A percentile compares a stretch with the other conserved stretches of the same genome.
phyloP scores from a whole-genome alignment of 73 alveolate genomes.

The Diophrys appendiculata region DNA sequence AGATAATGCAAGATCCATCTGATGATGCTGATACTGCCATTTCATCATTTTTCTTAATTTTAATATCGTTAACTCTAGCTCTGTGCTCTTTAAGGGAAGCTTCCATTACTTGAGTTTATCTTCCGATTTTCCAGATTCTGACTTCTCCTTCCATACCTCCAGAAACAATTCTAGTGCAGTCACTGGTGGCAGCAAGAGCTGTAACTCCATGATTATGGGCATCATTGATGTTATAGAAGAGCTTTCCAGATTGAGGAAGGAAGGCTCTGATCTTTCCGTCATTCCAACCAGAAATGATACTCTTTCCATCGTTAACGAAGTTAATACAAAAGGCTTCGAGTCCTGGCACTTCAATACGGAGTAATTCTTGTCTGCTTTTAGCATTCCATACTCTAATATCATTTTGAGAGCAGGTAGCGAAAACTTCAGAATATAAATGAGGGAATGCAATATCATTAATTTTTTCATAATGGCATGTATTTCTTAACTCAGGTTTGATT shows the following conservation, averaged over 20 bases:
- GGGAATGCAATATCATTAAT: constrained; percentile 93
- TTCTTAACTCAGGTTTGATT: constrained; percentile 88
- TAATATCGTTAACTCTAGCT: constrained; percentile 91
- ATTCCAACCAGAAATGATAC: constrained; percentile 91
- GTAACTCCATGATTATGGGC: constrained; percentile 93
- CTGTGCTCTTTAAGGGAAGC: constrained; percentile 96
- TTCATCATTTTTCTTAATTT: constrained; percentile 74
- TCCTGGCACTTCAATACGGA: constrained; percentile 94
- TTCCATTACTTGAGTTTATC: constrained; percentile 87
- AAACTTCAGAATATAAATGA: constrained; percentile 80
- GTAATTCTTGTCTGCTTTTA: constrained; percentile 80
- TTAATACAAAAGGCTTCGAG: constrained; percentile 84
- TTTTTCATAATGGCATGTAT: constrained; percentile 95
- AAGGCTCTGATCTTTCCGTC: constrained; percentile 97
- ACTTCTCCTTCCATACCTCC: constrained; percentile 99
- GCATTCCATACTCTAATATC: constrained; percentile 97
- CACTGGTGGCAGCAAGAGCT: constrained; percentile 77
- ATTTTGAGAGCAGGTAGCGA: constrained; percentile 94
- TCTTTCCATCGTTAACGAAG: constrained; percentile 89
- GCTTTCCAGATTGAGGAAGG: constrained; percentile 96
- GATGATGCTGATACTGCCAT: constrained; percentile 96
- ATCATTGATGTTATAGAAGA: constrained; percentile 86
- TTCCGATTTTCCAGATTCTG: constrained; percentile 94
- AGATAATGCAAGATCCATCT: constrained; percentile 97
- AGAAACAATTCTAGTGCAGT: constrained; percentile 80